Evolutionary conservation across 768 basidiomycete species (phyloP).

Genomic region (Boletus rubroflammeus): DNA sequence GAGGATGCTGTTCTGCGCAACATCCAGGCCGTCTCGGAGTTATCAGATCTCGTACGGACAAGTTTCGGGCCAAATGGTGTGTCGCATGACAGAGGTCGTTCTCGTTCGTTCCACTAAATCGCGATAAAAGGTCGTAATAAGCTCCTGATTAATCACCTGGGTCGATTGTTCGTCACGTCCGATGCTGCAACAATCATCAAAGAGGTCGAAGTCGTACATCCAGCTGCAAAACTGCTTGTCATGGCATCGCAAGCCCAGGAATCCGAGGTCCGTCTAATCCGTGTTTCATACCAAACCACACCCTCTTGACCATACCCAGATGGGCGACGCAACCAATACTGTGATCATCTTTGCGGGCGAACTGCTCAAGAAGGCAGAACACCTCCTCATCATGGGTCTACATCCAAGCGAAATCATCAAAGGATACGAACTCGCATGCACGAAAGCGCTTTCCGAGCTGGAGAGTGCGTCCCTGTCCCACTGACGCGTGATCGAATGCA

Average conservation of each 20-base stretch:
- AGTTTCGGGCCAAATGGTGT: conserved; percentile 95
- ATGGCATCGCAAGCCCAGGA: conserved; percentile 99
- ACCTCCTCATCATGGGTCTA: conserved; percentile 91
- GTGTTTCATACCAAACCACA: neutral
- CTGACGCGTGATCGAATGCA: conserved; percentile 6
- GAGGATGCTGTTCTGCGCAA: conserved; percentile 98
- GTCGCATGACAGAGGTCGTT: conserved; percentile 23
- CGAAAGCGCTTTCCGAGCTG: conserved; percentile 81
- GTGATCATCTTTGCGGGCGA: conserved; percentile 96
- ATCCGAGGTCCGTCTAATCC: conserved; percentile 60
- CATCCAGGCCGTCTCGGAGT: conserved; percentile 92
- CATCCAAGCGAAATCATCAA: conserved; percentile 95
- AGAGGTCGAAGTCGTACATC: conserved; percentile 98
- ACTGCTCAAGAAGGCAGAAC: conserved; percentile 88
- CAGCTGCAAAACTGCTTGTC: conserved; percentile 97
- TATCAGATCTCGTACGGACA: conserved; percentile 92
- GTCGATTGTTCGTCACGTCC: conserved; percentile 93
- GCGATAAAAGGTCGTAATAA: conserved; percentile 80
- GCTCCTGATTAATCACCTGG: conserved; percentile 95
- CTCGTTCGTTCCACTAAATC: conserved; percentile 1
- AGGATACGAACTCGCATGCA: conserved; percentile 89
- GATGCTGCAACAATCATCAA: conserved; percentile 98
- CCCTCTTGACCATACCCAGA: conserved; percentile 43
- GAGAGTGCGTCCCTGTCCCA: conserved; percentile 68
- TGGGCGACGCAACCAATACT: conserved; percentile 96